phyloP scores from a whole-genome alignment of 1,284 basidiomycete genomes.

The Amylostereum chailletii region DNA sequence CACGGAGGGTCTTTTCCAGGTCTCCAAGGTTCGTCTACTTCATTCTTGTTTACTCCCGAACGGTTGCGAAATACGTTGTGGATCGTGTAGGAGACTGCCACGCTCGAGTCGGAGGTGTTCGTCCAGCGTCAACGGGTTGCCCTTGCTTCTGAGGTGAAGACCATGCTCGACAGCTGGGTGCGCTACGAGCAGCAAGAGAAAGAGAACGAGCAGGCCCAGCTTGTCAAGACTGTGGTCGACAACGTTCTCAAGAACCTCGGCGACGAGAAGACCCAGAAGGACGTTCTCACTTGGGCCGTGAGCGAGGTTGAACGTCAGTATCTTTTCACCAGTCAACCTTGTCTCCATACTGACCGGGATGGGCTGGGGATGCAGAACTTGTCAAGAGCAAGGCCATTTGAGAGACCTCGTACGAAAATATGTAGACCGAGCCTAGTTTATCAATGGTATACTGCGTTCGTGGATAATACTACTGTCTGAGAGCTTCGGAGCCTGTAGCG shows the following conservation, averaged over 20 bases:
- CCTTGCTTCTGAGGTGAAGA: conserved; percentile 85
- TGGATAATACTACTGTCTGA: no score
- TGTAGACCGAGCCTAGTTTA: no score
- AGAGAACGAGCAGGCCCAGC: conserved; percentile 90
- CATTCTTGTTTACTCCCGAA: neutral
- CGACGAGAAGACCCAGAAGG: conserved; percentile 92
- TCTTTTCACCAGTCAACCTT: neutral
- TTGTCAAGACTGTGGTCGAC: conserved; percentile 81
- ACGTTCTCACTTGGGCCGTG: conserved; percentile 81
- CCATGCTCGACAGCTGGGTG: conserved; percentile 96
- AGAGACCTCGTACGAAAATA: conserved; percentile 2
- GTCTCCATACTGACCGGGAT: conserved; percentile 9
- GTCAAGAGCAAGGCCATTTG: conserved; percentile 67
- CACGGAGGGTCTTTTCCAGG: conserved; percentile 82
- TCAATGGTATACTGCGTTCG: no score
- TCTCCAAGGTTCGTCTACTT: conserved; percentile 69
- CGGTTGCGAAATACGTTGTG: neutral
- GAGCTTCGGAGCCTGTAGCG: no score
- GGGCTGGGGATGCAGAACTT: conserved; percentile 36
- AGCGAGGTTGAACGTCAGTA: conserved; percentile 89
- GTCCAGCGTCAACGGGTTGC: conserved; percentile 85
- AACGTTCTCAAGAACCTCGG: conserved; percentile 78
- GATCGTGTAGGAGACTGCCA: conserved; percentile 73
- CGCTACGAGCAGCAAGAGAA: conserved; percentile 95
- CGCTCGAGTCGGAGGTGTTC: conserved; percentile 87